Conservation (phyloP, 2,329 filamentous ascomycete genomes). For the Chalara sp. region DNA sequence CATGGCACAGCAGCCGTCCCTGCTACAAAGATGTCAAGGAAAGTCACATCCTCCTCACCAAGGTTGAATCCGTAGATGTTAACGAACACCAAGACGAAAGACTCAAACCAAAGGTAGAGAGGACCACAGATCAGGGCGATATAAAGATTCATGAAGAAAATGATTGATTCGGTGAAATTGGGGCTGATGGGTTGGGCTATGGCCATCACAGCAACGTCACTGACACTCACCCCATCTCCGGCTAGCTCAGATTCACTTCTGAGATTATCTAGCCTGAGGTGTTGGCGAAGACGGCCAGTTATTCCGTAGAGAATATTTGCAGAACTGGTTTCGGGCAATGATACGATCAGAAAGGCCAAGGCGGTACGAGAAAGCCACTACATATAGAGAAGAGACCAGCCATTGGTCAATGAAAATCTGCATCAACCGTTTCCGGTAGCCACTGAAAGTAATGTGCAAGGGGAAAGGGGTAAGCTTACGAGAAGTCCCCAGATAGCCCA, state of each 20-base stretch:
- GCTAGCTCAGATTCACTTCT: slow-evolving; percentile 57
- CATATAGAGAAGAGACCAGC: too few relatives aligned
- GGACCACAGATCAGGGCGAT: slow-evolving; percentile 54
- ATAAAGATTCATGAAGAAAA: slow-evolving; percentile 56
- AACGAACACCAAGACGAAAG: slow-evolving; percentile 53
- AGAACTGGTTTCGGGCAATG: slow-evolving; percentile 56
- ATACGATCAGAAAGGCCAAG: slow-evolving; percentile 49
- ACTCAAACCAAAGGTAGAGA: slow-evolving; percentile 58
- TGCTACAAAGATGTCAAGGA: slow-evolving; percentile 46
- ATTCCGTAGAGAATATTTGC: slow-evolving; percentile 55
- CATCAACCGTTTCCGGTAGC: too few relatives aligned
- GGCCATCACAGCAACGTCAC: slow-evolving; percentile 42
- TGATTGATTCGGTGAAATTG: slow-evolving; percentile 51
- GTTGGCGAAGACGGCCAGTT: slow-evolving; percentile 48
- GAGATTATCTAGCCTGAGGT: slow-evolving; percentile 46
- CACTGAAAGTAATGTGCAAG: too few relatives aligned
- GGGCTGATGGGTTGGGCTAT: slow-evolving; percentile 54
- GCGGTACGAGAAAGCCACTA: slow-evolving; percentile 46
- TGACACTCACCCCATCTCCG: slow-evolving; percentile 42
- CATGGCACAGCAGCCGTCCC: slow-evolving; percentile 42
- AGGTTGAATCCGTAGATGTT: slow-evolving; percentile 52
- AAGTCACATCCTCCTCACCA: slow-evolving; percentile 51
- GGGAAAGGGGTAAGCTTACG: slow-evolving; percentile 21
- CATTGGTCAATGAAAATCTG: too few relatives aligned
- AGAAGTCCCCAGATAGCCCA: slow-evolving; percentile 53